These are phyloP conservation scores for Paraconiothyrium sp. DNA, from an alignment of 2,329 filamentous ascomycete species.

Conservation along the genomic window DNA sequence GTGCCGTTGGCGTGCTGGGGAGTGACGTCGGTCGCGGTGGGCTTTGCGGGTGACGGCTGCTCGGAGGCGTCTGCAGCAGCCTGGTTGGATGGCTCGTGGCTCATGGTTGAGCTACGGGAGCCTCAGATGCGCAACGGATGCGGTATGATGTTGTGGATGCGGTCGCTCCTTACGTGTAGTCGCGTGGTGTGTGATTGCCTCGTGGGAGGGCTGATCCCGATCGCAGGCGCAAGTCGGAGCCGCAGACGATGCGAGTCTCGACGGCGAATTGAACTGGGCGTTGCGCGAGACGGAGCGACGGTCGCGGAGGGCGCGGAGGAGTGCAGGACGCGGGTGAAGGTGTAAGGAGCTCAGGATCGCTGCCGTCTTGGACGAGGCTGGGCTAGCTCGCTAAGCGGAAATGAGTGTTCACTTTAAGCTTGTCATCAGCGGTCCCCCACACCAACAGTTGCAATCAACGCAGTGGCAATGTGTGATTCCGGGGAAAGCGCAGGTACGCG, in stretches of 20 bases:
- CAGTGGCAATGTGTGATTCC: constrained; percentile 6
- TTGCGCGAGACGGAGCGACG: constrained; percentile 39
- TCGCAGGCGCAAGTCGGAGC: constrained; percentile 13
- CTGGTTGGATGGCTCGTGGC: constrained; percentile 40
- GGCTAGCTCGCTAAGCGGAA: constrained; percentile 20
- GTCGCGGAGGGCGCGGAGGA: constrained; percentile 27
- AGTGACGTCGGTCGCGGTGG: constrained; percentile 27
- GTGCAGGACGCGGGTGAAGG: constrained; percentile 10
- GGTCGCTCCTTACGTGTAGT: constrained; percentile 34
- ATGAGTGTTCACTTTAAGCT: constrained; percentile 16
- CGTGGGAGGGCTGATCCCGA: constrained; percentile 14
- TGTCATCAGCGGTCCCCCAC: constrained; percentile 16
- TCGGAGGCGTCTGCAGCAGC: constrained; percentile 36
- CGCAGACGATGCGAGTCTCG: constrained; percentile 21
- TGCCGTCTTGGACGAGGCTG: constrained; percentile 17
- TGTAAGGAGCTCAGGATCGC: constrained; percentile 17
- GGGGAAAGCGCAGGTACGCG: constrained; percentile 4
- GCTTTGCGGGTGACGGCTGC: constrained; percentile 42
- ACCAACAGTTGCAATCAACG: constrained; percentile 6
- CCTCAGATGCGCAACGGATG: constrained; percentile 30
- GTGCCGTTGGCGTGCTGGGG: constrained; percentile 45
- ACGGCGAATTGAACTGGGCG: constrained; percentile 29
- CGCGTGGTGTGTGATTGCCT: constrained; percentile 41
- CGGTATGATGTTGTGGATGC: constrained; percentile 26
- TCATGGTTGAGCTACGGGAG: constrained; percentile 46